Evolutionary conservation across 495 filamentous ascomycete species (phyloP).

Genomic region (Talaromyces adpressus): DNA sequence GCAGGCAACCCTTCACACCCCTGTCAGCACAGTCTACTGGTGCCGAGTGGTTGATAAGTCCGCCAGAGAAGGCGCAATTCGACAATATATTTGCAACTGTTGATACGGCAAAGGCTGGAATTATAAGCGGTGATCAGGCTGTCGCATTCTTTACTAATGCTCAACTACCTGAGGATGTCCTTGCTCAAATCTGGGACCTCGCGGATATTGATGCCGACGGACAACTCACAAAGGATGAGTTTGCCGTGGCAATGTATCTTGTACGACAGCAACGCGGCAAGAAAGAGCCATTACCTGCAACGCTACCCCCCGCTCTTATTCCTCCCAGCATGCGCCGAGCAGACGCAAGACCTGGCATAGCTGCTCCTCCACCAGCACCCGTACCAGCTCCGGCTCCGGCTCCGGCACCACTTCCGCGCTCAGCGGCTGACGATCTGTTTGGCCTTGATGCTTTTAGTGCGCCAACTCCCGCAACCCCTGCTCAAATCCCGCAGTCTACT

Average conservation of each 20-base stretch:
- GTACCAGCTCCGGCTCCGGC: neutral
- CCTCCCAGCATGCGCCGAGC: conserved; percentile 83
- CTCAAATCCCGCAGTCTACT: conserved; percentile 29
- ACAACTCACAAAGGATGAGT: conserved; percentile 77
- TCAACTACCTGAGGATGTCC: conserved; percentile 75
- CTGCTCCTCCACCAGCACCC: conserved; percentile 35
- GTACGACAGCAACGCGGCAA: conserved; percentile 80
- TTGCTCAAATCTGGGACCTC: conserved; percentile 97
- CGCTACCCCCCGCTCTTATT: conserved; percentile 71
- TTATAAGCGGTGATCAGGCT: conserved; percentile 91
- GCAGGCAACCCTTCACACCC: conserved; percentile 48
- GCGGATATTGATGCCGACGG: conserved; percentile 91
- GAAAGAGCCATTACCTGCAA: conserved; percentile 60
- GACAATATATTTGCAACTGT: conserved; percentile 77
- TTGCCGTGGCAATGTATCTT: conserved; percentile 96
- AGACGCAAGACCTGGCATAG: conserved; percentile 40
- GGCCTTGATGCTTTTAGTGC: conserved; percentile 54
- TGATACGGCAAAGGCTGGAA: conserved; percentile 69
- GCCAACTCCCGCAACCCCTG: conserved; percentile 45
- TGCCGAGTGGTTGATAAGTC: conserved; percentile 72
- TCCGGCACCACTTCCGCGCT: conserved; percentile 32
- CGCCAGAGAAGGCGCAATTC: conserved; percentile 78
- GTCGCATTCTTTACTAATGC: conserved; percentile 91
- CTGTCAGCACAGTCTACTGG: conserved; percentile 58
- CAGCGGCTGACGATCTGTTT: conserved; percentile 78